Evolutionary conservation across 2,329 filamentous ascomycete species (phyloP).

Genomic region (Talaromyces sp.): DNA sequence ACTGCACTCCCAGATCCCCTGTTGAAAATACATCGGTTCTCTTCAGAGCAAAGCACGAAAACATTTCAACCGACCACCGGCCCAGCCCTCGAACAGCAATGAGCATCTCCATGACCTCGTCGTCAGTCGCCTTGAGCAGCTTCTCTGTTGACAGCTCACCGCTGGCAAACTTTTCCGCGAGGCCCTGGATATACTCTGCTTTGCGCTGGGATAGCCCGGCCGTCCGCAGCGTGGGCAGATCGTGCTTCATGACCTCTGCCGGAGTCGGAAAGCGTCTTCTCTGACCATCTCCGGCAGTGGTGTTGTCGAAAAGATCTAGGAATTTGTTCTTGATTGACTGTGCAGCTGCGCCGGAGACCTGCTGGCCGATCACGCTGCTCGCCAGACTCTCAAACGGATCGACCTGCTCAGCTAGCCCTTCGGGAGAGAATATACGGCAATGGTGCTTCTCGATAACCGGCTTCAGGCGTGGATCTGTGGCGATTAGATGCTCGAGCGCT

Average conservation of each 20-base stretch:
- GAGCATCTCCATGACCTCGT: conserved; percentile 75
- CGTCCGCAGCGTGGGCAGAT: conserved; percentile 65
- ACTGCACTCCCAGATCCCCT: conserved; percentile 88
- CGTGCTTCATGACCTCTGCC: conserved; percentile 59
- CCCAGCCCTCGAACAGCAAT: conserved; percentile 84
- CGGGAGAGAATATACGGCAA: conserved; percentile 74
- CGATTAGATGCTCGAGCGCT: conserved; percentile 68
- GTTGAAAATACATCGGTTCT: conserved; percentile 88
- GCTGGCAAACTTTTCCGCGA: conserved; percentile 72
- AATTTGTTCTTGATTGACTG: conserved; percentile 85
- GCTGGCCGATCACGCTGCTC: conserved; percentile 90
- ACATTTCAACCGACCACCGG: conserved; percentile 95
- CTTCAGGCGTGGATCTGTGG: conserved; percentile 66
- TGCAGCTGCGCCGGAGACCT: conserved; percentile 90
- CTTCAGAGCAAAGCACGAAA: conserved; percentile 92
- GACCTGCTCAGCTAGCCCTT: conserved; percentile 75
- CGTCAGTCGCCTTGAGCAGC: conserved; percentile 74
- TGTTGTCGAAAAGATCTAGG: conserved; percentile 60
- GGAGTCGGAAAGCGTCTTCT: conserved; percentile 64
- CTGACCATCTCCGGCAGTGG: background rate
- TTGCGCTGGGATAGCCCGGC: conserved; percentile 91
- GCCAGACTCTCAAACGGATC: conserved; percentile 82
- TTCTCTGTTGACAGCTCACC: conserved; percentile 72
- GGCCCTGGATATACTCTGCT: conserved; percentile 85
- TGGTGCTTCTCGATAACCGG: conserved; percentile 67